phyloP scores from a whole-genome alignment of 1,284 basidiomycete genomes.

The Malassezia dermatis region DNA sequence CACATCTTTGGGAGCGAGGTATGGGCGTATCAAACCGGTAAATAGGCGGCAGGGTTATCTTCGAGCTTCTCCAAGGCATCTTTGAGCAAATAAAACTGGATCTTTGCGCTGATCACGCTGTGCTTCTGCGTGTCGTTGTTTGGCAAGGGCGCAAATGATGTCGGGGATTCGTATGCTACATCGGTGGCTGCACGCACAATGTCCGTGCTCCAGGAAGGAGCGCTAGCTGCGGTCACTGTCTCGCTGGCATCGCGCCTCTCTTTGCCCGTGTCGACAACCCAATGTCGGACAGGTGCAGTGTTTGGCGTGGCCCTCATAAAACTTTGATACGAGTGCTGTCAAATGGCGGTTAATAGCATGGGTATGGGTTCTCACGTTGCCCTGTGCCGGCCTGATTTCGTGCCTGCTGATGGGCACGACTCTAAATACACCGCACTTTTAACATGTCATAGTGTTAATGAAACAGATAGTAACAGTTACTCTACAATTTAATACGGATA shows the following conservation, averaged over 20 bases:
- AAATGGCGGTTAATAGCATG: constrained; percentile 20
- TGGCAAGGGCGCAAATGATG: constrained; percentile 30
- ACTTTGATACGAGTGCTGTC: neutral
- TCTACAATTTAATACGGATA: constrained; percentile 31
- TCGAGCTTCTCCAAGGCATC: neutral
- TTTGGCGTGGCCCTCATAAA: neutral
- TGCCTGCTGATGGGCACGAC: constrained; percentile 21
- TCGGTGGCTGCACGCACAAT: constrained; percentile 24
- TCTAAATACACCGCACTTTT: constrained; percentile 23
- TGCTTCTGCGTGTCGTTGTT: constrained; percentile 20
- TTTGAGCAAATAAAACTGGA: constrained; percentile 21
- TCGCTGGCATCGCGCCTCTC: constrained; percentile 5
- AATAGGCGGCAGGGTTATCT: no score
- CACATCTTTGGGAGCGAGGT: no score
- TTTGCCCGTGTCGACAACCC: neutral
- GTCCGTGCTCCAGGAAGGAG: constrained; percentile 23
- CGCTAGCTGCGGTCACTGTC: constrained; percentile 21
- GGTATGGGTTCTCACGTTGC: constrained; percentile 29
- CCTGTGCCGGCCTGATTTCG: constrained; percentile 24
- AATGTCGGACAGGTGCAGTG: neutral
- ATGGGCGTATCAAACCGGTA: no score
- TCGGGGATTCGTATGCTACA: constrained; percentile 31
- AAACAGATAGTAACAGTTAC: neutral
- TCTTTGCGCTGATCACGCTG: constrained; percentile 25
- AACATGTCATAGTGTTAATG: no score